Evolutionary conservation across 108 stramenopile species (phyloP).

Genomic region (Aurantiochytrium sp.): DNA sequence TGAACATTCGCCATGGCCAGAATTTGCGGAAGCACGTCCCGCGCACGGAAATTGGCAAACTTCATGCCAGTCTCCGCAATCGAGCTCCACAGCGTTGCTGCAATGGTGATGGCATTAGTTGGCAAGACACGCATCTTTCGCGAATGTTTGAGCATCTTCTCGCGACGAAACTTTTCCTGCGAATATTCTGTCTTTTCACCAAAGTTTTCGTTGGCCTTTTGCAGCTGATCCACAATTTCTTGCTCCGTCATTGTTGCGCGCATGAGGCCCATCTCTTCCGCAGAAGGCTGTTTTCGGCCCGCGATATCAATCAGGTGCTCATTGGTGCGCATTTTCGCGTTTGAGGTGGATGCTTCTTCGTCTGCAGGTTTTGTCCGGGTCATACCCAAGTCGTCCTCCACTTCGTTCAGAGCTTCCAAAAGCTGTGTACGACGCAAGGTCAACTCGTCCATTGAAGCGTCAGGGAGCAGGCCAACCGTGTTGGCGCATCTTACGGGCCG

Average conservation of each 20-base stretch:
- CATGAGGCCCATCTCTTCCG: background rate
- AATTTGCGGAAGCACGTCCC: conserved; percentile 70
- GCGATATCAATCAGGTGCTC: background rate
- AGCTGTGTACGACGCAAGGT: background rate
- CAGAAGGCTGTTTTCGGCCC: background rate
- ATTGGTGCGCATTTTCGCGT: background rate
- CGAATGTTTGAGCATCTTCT: conserved; percentile 71
- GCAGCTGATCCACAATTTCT: conserved; percentile 61
- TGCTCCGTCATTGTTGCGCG: conserved; percentile 14
- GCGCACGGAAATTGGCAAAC: conserved; percentile 38
- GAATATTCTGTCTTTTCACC: conserved; percentile 68
- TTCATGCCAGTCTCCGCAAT: conserved; percentile 59
- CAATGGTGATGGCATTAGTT: conserved; percentile 57
- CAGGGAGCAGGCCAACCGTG: background rate
- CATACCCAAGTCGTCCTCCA: background rate
- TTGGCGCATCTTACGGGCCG: background rate
- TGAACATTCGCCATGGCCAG: conserved; percentile 64
- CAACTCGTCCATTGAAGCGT: background rate
- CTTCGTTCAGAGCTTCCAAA: background rate
- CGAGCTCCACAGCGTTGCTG: conserved; percentile 53
- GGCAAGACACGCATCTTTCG: conserved; percentile 66
- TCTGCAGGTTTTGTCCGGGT: background rate
- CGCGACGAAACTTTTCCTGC: conserved; percentile 68
- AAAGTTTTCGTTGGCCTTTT: conserved; percentile 69
- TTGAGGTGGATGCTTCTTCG: background rate